phyloP scores from a whole-genome alignment of 805 yeast species.

The Kazachstania kunashirensis region DNA sequence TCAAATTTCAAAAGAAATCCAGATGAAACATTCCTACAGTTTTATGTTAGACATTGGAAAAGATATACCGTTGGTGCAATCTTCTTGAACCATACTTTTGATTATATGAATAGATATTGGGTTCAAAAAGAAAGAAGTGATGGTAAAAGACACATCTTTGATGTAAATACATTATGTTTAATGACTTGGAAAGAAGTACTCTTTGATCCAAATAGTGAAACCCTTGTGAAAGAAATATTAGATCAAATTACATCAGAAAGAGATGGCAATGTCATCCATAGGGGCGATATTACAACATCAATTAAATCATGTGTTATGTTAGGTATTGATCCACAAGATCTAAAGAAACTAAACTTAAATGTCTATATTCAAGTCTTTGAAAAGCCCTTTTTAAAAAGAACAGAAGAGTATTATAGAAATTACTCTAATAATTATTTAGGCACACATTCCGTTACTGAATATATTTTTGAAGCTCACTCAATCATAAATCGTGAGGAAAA shows the following conservation, averaged over 20 bases:
- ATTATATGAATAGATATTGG: constrained; percentile 95
- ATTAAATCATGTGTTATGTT: constrained; percentile 79
- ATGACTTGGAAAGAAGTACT: constrained; percentile 80
- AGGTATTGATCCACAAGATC: constrained; percentile 85
- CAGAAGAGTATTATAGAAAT: constrained; percentile 39
- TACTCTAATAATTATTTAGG: constrained; percentile 62
- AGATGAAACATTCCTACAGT: constrained; percentile 63
- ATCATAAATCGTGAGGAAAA: constrained; percentile 77
- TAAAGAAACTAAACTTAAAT: constrained; percentile 71
- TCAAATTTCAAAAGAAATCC: constrained; percentile 39
- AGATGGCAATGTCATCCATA: constrained; percentile 63
- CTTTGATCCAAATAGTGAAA: constrained; percentile 56
- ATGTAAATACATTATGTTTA: constrained; percentile 80
- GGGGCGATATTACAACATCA: constrained; percentile 56
- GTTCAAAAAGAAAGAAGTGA: constrained; percentile 92
- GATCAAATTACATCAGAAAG: constrained; percentile 70
- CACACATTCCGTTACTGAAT: constrained; percentile 78
- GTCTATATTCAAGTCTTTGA: constrained; percentile 80
- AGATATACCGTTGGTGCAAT: constrained; percentile 87
- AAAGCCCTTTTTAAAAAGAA: constrained; percentile 58
- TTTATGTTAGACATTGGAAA: constrained; percentile 82
- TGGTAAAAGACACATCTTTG: constrained; percentile 81
- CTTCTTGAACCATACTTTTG: constrained; percentile 84
- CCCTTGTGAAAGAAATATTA: constrained; percentile 61
- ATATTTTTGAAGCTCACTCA: constrained; percentile 75